These are phyloP conservation scores for Ophiostoma ulmi DNA, from an alignment of 2,329 filamentous ascomycete species.

Conservation along the genomic window DNA sequence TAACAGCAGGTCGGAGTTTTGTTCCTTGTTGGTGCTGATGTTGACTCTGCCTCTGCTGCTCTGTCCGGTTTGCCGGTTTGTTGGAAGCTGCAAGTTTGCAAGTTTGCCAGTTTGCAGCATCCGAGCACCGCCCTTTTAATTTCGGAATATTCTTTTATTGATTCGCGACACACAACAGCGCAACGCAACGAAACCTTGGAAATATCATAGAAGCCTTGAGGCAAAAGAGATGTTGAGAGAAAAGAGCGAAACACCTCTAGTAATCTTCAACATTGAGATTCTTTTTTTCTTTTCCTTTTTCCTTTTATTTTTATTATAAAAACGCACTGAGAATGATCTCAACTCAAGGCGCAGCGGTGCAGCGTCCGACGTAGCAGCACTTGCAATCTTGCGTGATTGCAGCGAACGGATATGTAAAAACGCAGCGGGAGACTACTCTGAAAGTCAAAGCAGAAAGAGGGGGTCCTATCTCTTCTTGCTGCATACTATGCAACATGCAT, in stretches of 20 bases:
- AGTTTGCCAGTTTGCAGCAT: not conserved
- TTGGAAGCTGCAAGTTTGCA: not conserved
- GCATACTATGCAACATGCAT: not conserved
- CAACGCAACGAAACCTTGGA: not conserved
- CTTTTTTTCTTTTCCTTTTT: too few relatives aligned
- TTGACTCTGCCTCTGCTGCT: not conserved
- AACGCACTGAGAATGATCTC: not conserved
- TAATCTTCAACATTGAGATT: too few relatives aligned
- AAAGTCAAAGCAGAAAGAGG: not conserved
- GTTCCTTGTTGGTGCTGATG: not conserved
- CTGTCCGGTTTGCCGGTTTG: not conserved
- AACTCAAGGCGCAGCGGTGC: not conserved
- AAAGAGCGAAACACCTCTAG: not conserved
- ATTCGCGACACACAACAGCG: not conserved
- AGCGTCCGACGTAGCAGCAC: not conserved
- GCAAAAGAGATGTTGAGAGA: not conserved
- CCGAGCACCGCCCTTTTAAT: conserved; percentile 9
- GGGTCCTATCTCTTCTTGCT: not conserved
- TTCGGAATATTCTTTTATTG: conserved; percentile 1
- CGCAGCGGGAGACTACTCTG: too few relatives aligned
- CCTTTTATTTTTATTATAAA: too few relatives aligned
- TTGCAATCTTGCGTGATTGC: not conserved
- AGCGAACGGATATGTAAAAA: conserved; percentile 8
- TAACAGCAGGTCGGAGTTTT: not conserved
- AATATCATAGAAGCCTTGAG: not conserved